Evolutionary conservation across 2,329 filamentous ascomycete species (phyloP).

Genomic region (Scytalidium sp.): DNA sequence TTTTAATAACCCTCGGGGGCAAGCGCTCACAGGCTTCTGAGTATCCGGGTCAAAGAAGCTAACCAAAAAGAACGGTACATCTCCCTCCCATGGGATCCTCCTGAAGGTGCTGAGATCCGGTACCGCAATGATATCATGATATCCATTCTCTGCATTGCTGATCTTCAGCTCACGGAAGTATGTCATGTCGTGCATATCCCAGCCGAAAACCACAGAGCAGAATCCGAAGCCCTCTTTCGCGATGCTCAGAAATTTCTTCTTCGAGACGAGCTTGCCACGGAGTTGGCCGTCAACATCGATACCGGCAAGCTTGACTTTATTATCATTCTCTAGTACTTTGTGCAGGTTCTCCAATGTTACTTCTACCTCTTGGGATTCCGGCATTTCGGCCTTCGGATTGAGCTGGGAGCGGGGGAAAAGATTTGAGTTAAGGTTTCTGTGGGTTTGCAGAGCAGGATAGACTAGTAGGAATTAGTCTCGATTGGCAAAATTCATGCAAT

Average conservation of each 20-base stretch:
- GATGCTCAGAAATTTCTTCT: conserved; percentile 87
- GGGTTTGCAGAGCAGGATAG: no score
- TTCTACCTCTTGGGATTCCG: conserved; percentile 19
- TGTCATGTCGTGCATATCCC: conserved; percentile 95
- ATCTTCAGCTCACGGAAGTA: conserved; percentile 83
- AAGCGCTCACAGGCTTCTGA: conserved; percentile 67
- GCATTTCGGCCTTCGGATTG: conserved; percentile 12
- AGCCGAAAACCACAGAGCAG: conserved; percentile 91
- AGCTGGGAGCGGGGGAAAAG: neutral
- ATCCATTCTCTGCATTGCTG: conserved; percentile 88
- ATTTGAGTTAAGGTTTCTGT: neutral
- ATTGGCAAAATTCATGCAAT: no score
- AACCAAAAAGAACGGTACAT: conserved; percentile 82
- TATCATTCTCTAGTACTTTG: conserved; percentile 66
- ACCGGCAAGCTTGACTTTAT: conserved; percentile 82
- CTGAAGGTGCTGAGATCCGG: conserved; percentile 76
- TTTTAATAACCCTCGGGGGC: conserved; percentile 74
- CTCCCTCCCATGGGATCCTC: conserved; percentile 86
- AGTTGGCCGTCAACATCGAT: conserved; percentile 84
- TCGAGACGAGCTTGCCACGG: conserved; percentile 86
- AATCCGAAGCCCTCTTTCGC: conserved; percentile 83
- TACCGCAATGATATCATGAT: conserved; percentile 79
- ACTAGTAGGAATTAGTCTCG: no score
- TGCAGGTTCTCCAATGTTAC: conserved; percentile 65
- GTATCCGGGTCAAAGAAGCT: conserved; percentile 83